phyloP scores from a whole-genome alignment of 352 stramenopile genomes.

The Pythium plurisporium region DNA sequence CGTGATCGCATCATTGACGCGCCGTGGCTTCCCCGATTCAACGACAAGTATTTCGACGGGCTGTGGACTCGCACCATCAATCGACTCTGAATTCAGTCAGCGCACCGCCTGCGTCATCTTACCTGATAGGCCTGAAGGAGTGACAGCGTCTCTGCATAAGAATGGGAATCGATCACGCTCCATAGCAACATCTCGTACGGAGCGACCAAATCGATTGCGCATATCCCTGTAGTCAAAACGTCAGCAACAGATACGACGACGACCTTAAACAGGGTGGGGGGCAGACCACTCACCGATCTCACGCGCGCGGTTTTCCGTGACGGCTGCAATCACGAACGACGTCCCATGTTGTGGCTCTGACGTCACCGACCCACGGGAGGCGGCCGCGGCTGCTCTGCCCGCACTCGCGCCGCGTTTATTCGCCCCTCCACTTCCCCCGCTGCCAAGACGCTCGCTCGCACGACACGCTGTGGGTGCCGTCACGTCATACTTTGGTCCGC shows the following conservation, averaged over 20 bases:
- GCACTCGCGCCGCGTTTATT: not conserved
- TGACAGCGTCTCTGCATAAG: constrained; percentile 63
- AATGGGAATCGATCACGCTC: constrained; percentile 76
- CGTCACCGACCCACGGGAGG: constrained; percentile 8
- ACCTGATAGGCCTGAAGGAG: constrained; percentile 73
- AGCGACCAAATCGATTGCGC: constrained; percentile 62
- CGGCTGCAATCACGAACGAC: constrained; percentile 56
- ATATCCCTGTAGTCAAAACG: constrained; percentile 41
- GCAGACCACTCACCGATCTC: constrained; percentile 43
- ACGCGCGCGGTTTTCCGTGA: constrained; percentile 52
- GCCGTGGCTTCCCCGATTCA: constrained; percentile 46
- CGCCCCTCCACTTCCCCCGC: not conserved
- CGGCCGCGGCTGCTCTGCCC: not conserved
- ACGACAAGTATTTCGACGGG: constrained; percentile 74
- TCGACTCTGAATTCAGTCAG: not conserved
- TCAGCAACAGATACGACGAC: not conserved
- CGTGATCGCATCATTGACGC: constrained; percentile 66
- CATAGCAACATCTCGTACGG: constrained; percentile 73
- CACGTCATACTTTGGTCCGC: constrained; percentile 31
- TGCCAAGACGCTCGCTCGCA: constrained; percentile 2
- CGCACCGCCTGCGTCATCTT: not conserved
- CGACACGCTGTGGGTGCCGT: constrained; percentile 22
- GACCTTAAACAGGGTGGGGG: not conserved
- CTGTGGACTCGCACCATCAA: constrained; percentile 27
- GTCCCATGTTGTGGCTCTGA: constrained; percentile 21